Evolutionary conservation across 176 grass and related monocot genomes (phyloP), one percentile per base, ranked within the genome.

Genomic region (Echinochloa phyllopogon): DNA sequence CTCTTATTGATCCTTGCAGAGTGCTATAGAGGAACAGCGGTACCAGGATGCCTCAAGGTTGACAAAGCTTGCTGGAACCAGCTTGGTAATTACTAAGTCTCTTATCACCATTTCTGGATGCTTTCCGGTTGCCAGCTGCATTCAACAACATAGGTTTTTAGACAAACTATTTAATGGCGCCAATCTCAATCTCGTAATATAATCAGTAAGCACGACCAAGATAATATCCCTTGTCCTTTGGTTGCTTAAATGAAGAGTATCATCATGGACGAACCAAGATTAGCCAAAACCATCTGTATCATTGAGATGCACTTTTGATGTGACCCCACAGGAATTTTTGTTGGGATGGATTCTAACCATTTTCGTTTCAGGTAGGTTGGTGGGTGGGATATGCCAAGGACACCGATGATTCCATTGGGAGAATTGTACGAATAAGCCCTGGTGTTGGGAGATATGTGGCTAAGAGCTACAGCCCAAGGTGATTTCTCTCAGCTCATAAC

Each of bases 391-490:
- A 90, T 23, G 85, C 85, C 8, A 95, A 92, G 83, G 89, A 92
- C 78, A 93, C 85, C 6, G 84, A 92, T 80, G 93, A 93, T 75
- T 92, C 93, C 42, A 94, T 94, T 36, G 93, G 93, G 38, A 94
- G 93, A 81, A 98, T 98, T 37, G 89, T 95, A 50, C 59, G 86
- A 63, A 98, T 98, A 88, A 95, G 83, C 55, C 89, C 93, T 50
- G 89, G 88, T 27, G 77, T 95, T 21, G 96, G 96, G 16, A 94
- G 93, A 95, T 98, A 90, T 51, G 86, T 98, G 15, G 93, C 93
- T 47, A 95, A 86, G 75, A 98, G 96, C 85, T 98, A 95, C 85
- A 98, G 85, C 67, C 96, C 93, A 75, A 95, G 96, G 96, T 95
- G 68, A 47, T 61, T 79, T 49, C 13, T 41, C 13, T 3, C 5